phyloP scores from a whole-genome alignment of 2,329 filamentous ascomycete species.

The Aspergillus sclerotialis region DNA sequence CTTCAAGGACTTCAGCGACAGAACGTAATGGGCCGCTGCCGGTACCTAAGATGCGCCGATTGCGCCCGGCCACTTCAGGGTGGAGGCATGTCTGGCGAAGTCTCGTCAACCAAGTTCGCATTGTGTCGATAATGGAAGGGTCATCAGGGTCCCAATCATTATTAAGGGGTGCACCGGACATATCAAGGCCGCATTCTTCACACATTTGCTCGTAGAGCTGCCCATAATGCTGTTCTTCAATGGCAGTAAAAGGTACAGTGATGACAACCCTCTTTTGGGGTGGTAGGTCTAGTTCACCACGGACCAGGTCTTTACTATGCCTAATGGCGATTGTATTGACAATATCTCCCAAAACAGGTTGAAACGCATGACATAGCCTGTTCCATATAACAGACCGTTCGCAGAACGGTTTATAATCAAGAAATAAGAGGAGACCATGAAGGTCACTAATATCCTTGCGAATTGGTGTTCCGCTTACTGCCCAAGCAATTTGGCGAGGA shows the following conservation, averaged over 20 bases:
- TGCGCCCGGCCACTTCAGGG: constrained; percentile 67
- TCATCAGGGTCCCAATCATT: constrained; percentile 61
- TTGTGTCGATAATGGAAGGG: constrained; percentile 53
- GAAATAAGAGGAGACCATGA: constrained; percentile 71
- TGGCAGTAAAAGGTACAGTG: constrained; percentile 78
- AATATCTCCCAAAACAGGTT: constrained; percentile 58
- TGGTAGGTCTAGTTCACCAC: constrained; percentile 71
- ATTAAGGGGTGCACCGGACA: constrained; percentile 54
- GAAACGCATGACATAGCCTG: constrained; percentile 55
- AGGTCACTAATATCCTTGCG: constrained; percentile 73
- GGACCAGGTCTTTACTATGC: constrained; percentile 76
- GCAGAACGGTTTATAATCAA: constrained; percentile 71
- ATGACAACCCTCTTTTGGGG: constrained; percentile 80
- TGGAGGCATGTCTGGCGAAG: constrained; percentile 80
- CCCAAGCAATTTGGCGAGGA: constrained; percentile 83
- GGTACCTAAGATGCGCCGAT: constrained; percentile 57
- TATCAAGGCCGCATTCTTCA: constrained; percentile 58
- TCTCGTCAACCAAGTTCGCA: constrained; percentile 72
- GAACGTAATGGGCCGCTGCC: constrained; percentile 66
- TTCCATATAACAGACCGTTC: constrained; percentile 61
- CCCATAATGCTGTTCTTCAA: constrained; percentile 86
- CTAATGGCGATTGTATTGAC: constrained; percentile 69
- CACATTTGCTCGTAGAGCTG: constrained; percentile 70
- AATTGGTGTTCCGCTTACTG: constrained; percentile 83
- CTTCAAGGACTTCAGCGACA: constrained; percentile 76